Base-by-base conservation (phyloP, 2,329 filamentous ascomycete species). In the Arthrinium puccinioides region DNA sequence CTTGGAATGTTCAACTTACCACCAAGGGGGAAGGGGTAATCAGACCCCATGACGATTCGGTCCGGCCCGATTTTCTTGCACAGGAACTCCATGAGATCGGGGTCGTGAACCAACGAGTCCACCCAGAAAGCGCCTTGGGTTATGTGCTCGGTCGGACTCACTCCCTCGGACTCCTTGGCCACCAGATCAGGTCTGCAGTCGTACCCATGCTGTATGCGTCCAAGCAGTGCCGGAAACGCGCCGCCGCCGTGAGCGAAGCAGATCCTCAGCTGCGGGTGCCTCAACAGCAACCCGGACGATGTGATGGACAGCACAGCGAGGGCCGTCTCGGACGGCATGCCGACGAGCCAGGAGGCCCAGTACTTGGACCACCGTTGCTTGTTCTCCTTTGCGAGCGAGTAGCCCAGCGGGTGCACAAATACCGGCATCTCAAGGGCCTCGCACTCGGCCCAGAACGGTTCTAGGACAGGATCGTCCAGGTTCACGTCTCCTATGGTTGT, bases 211-310 rank as follows among this genome's bases (percentile, higher is more conserved):
- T 59, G 56, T 20, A 61, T 55, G 27, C 57, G 44, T 5, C 57
- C 56, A n/a, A 61, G 37, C 23, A 61, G 35, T 3, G 57, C 51
- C 7, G 56, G 56, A 21, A 59, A 61, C n/a, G 56, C 54, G 6
- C 57, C 57, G 3, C 57, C 56, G 9, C 55, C 57, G 30, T 61
- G 56, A 9, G 57, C 56, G 36, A 61, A 61, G 37, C 56, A 61
- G 24, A 60, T 30, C 24, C 51, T 45, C 28, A 61, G 41, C 1
- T 40, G 34, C 8, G 56, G 56, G 39, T 59, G 52, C n/a, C 51
- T 35, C 7, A 55, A 43, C 29, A 59, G 40, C 20, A 55, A 32
- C 7, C 56, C 57, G 4, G 53, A 54, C 3, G 51, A 49, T n/a
- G 49, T 55, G 8, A 61, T 38, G 23, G 49, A 49, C 16, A 57